A percentile compares a stretch with the other conserved stretches of the same genome.
Evolutionary conservation across 2,329 filamentous ascomycete genomes (phyloP).

Genomic region (Keithomyces neogunnii): DNA sequence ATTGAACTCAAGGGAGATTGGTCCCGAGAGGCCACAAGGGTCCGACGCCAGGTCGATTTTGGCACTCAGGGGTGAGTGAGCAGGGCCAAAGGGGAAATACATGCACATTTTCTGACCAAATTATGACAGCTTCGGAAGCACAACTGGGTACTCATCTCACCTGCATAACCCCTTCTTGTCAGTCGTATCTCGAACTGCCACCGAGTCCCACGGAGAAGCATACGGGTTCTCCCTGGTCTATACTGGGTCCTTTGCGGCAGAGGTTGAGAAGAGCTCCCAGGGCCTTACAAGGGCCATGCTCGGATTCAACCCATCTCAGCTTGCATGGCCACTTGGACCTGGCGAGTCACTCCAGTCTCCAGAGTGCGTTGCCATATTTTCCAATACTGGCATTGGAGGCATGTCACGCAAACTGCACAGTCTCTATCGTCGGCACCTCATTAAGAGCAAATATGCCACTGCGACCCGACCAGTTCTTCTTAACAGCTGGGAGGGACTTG

Average conservation of each 20-base stretch:
- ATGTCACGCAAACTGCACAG: slow-evolving; percentile 56
- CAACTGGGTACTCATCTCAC: slow-evolving; percentile 53
- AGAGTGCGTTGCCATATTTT: slow-evolving; percentile 55
- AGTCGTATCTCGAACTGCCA: slow-evolving; percentile 46
- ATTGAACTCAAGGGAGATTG: slow-evolving; percentile 55
- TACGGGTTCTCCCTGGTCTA: slow-evolving; percentile 60
- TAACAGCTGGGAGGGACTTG: slow-evolving; percentile 59
- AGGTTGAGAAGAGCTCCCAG: slow-evolving; percentile 55
- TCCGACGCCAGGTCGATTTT: slow-evolving; percentile 46
- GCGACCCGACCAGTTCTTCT: slow-evolving; percentile 46
- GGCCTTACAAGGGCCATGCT: slow-evolving; percentile 51
- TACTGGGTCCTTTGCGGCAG: slow-evolving; percentile 52
- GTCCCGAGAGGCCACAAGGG: slow-evolving; percentile 48
- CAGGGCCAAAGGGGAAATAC: background rate
- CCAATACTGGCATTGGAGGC: slow-evolving; percentile 46
- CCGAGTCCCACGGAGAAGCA: slow-evolving; percentile 51
- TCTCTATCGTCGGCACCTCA: slow-evolving; percentile 52
- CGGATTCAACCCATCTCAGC: slow-evolving; percentile 52
- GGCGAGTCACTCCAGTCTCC: slow-evolving; percentile 52
- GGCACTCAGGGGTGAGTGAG: slow-evolving; percentile 42
- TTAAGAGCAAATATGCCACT: slow-evolving; percentile 45
- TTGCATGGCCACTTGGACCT: slow-evolving; percentile 47
- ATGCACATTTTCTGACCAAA: background rate
- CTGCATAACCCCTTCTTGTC: slow-evolving; percentile 57
- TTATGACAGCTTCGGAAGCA: slow-evolving; percentile 46